phyloP scores from a whole-genome alignment of 2,329 filamentous ascomycete genomes.

The Penicillium sclerotigenum region DNA sequence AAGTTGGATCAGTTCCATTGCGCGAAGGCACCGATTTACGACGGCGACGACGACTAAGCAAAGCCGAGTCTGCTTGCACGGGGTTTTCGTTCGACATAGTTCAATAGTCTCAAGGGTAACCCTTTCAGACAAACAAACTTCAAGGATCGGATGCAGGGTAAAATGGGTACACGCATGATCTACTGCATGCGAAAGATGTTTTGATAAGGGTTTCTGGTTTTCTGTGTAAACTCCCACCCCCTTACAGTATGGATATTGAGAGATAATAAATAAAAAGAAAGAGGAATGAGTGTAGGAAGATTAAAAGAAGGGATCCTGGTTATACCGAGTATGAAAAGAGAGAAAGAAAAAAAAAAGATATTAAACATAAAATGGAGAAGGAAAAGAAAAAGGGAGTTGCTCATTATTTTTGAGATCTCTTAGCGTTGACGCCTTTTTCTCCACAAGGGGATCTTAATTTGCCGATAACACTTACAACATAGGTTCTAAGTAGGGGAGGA shows the following conservation, averaged over 20 bases:
- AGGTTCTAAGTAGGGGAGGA: background rate
- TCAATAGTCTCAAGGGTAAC: slow-evolving; percentile 22
- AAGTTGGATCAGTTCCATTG: slow-evolving; percentile 40
- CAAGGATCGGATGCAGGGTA: slow-evolving; percentile 24
- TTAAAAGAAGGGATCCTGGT: background rate
- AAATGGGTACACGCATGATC: slow-evolving; percentile 30
- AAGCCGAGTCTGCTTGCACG: slow-evolving; percentile 26
- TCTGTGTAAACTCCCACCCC: slow-evolving; percentile 4
- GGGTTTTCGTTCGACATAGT: slow-evolving; percentile 30
- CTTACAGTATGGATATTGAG: slow-evolving; percentile 14
- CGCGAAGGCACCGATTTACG: slow-evolving; percentile 45
- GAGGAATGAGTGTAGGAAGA: background rate
- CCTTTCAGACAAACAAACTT: slow-evolving; percentile 5
- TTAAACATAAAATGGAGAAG: background rate
- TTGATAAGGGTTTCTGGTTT: slow-evolving; percentile 7
- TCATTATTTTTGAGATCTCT: slow-evolving; percentile 3
- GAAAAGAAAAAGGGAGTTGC: slow-evolving; percentile 4
- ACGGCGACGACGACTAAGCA: slow-evolving; percentile 38
- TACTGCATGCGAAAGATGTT: slow-evolving; percentile 13
- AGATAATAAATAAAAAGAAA: slow-evolving; percentile 17
- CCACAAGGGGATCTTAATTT: slow-evolving; percentile 20
- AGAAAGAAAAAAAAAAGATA: background rate
- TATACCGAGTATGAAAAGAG: background rate
- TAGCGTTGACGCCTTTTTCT: slow-evolving; percentile 21
- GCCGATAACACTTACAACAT: slow-evolving; percentile 11